A percentile compares a stretch with the other conserved stretches of the same genome.
phyloP scores from a whole-genome alignment of 2,329 filamentous ascomycete genomes.

The Thielaviopsis populi region DNA sequence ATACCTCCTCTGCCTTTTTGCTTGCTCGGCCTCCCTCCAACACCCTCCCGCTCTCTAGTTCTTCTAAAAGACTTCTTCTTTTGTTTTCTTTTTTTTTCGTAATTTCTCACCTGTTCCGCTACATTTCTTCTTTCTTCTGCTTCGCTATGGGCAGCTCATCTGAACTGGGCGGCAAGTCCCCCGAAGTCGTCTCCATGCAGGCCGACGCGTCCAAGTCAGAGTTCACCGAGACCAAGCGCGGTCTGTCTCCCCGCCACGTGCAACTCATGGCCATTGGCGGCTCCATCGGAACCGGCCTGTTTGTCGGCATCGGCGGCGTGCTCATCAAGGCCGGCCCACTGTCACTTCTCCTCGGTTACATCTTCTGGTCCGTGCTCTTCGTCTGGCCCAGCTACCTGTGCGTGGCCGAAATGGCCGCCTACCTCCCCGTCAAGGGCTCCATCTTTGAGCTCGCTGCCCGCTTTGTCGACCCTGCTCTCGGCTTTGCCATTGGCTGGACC shows the following conservation, averaged over 20 bases:
- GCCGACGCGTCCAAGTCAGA: not conserved
- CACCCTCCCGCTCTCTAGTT: no score
- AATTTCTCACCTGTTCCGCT: no score
- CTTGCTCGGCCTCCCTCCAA: no score
- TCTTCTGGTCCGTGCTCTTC: conserved; percentile 31
- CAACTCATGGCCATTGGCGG: conserved; percentile 37
- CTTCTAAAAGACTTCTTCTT: no score
- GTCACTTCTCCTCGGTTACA: conserved; percentile 31
- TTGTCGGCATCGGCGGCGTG: conserved; percentile 31
- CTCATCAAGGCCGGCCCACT: conserved; percentile 30
- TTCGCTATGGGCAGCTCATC: conserved; percentile 12
- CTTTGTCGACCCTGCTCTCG: conserved; percentile 42
- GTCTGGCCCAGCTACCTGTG: conserved; percentile 31
- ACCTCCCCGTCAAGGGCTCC: conserved; percentile 38
- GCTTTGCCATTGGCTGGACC: conserved; percentile 40
- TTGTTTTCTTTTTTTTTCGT: no score
- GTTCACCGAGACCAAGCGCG: conserved; percentile 16
- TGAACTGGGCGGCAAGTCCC: conserved; percentile 14
- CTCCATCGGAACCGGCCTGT: conserved; percentile 32
- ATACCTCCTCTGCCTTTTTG: not conserved
- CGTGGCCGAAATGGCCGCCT: conserved; percentile 43
- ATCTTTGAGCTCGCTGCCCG: conserved; percentile 40
- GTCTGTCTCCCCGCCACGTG: conserved; percentile 26
- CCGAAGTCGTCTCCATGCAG: conserved; percentile 11
- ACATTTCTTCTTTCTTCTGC: not conserved